Base-by-base conservation (phyloP, 2,329 filamentous ascomycete genomes). In the Colletotrichum tropicicola region DNA sequence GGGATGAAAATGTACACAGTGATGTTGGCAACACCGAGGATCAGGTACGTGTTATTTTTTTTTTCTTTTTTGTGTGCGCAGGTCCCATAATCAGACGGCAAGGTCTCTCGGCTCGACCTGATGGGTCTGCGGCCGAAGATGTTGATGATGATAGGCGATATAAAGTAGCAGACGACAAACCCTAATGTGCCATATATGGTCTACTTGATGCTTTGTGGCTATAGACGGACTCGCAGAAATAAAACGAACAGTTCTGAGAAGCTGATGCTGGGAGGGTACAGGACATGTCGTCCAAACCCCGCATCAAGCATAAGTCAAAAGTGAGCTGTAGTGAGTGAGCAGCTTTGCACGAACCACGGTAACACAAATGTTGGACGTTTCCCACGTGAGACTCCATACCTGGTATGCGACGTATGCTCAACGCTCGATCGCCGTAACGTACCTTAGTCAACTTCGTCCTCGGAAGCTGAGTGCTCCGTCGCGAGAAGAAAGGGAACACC, bases 141-240 rank as follows among this genome's bases (percentile, higher is more conserved):
- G 43, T 43, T 56, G 30, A 56, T 28, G 30, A 56, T n/a, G 15
- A 56, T 56, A 49, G 17, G 77, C 67, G 47, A 79, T 67, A 79
- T 67, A n/a, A 71, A 68, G 59, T 74, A 74, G 35, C 74, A 41
- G 32, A 70, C 56, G 57, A 77, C 79, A 10, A 76, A 44, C 4
- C 52, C 56, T n/a, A 74, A 73, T n/a, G n/a, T n/a, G n/a, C n/a
- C n/a, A n/a, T n/a, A n/a, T 53, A 80, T 75, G 0, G 57, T 68
- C 0, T 25, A 59, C 21, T 68, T 59, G 25, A 68, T 59, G 15
- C 68, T 17, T 5, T 39, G 41, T 8, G 58, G 43, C 7, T 25
- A 63, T n/a, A 65, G 27, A 5, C 60, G 55, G 25, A 60, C 44
- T 28, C 59, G 53, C 10, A 67, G 47, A n/a, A 63, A 58, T n/a